Conservation (phyloP, 1,139 yeast species). For the Yamadazyma epiphylla region DNA sequence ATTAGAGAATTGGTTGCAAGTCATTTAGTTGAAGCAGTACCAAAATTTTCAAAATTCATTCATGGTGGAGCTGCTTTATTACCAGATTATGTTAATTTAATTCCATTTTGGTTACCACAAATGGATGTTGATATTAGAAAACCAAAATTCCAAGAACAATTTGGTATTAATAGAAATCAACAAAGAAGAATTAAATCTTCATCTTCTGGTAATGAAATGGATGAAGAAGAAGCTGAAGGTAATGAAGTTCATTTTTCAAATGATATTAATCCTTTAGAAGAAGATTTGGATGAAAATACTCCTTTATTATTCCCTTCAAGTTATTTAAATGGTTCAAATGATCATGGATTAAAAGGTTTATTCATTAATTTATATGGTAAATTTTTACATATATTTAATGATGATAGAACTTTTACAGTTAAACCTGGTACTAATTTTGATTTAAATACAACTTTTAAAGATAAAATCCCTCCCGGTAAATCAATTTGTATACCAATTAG, state of each 20-base stretch:
- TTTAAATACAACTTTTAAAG: constrained; percentile 42
- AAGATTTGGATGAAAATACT: constrained; percentile 42
- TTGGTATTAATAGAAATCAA: constrained; percentile 49
- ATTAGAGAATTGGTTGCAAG: constrained; percentile 86
- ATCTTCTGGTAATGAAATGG: constrained; percentile 49
- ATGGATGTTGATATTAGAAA: constrained; percentile 94
- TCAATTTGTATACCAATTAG: constrained; percentile 73
- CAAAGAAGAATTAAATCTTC: constrained; percentile 24
- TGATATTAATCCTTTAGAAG: constrained; percentile 46
- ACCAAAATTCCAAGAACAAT: constrained; percentile 65
- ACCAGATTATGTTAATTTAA: constrained; percentile 74
- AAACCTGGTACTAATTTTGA: constrained; percentile 82
- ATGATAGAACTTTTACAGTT: constrained; percentile 68
- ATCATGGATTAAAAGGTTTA: constrained; percentile 29
- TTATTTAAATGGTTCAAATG: constrained; percentile 23
- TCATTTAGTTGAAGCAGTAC: constrained; percentile 96
- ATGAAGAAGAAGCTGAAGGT: constrained; percentile 43
- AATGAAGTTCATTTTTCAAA: constrained; percentile 46
- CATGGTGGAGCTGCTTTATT: constrained; percentile 91
- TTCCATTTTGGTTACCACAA: constrained; percentile 98
- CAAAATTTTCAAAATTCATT: constrained; percentile 93
- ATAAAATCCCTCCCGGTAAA: constrained; percentile 72
- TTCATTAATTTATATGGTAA: constrained; percentile 31
- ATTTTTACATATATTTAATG: constrained; percentile 50
- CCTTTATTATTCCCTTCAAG: constrained; percentile 39